Percentiles rank a stretch among this genome's conserved stretches.
Conservation (phyloP, 129 eudicot species). For the Artemisia annua region DNA sequence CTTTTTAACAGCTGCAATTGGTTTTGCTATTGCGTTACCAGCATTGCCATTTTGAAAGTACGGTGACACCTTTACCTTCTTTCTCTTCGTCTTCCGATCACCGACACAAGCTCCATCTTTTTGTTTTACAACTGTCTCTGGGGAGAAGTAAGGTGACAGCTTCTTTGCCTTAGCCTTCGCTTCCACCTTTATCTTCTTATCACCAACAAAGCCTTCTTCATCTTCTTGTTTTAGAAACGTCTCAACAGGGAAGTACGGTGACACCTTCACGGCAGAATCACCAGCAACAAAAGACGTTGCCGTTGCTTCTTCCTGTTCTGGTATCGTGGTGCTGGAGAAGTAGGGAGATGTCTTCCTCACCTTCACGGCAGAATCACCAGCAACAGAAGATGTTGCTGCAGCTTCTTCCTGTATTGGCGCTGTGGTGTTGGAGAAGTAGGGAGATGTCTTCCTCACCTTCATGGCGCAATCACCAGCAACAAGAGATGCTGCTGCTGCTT, state of each 20-base stretch:
- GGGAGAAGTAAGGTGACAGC: constrained; percentile 25
- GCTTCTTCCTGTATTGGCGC: background rate
- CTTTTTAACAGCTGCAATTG: background rate
- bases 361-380: background rate
- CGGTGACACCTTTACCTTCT: constrained; percentile 11
- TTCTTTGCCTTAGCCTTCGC: background rate
- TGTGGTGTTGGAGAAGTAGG: background rate
- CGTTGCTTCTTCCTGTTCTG: background rate
- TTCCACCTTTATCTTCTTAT: background rate
- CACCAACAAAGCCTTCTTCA: background rate
- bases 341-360: background rate
- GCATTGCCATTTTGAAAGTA: constrained; percentile 1
- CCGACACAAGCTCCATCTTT: constrained; percentile 10
- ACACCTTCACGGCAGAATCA: background rate
- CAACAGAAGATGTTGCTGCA: background rate
- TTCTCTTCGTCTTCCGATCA: background rate
- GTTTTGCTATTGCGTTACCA: background rate
- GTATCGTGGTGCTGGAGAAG: background rate
- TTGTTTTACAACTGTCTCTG: background rate
- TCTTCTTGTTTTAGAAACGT: background rate
- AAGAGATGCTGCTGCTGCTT: background rate
- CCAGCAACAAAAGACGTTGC: background rate
- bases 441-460: background rate
- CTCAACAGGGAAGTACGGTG: background rate
- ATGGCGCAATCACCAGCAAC: background rate